phyloP scores from a whole-genome alignment of 2,329 filamentous ascomycete genomes.

The Aspergillus hortae region DNA sequence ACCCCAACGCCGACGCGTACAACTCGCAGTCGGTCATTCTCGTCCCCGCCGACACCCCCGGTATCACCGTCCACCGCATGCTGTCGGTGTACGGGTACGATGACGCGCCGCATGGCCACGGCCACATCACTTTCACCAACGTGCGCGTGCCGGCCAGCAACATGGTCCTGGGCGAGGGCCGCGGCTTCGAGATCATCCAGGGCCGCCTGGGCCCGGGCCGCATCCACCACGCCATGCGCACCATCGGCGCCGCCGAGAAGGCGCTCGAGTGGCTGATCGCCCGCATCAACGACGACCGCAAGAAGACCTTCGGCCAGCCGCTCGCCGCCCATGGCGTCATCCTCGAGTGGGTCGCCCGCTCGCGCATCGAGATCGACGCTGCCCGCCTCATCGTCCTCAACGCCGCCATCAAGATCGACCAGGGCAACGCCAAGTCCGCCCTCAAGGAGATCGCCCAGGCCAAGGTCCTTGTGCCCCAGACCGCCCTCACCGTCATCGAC shows the following conservation, averaged over 20 bases:
- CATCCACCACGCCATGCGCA: conserved; percentile 97
- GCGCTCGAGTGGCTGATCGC: conserved; percentile 94
- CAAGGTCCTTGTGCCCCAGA: conserved; percentile 84
- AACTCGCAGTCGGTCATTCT: conserved; percentile 90
- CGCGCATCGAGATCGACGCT: conserved; percentile 89
- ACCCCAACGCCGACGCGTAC: conserved; percentile 74
- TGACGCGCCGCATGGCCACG: conserved; percentile 97
- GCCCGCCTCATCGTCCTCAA: conserved; percentile 88
- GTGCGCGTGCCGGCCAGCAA: conserved; percentile 81
- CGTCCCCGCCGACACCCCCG: conserved; percentile 74
- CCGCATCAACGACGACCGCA: conserved; percentile 85
- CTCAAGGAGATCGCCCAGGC: conserved; percentile 93
- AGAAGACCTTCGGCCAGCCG: conserved; percentile 86
- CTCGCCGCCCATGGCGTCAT: conserved; percentile 89
- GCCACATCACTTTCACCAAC: conserved; percentile 83
- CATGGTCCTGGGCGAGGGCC: conserved; percentile 87
- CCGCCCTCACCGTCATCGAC: conserved; percentile 83
- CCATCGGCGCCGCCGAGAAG: conserved; percentile 84
- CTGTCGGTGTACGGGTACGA: conserved; percentile 92
- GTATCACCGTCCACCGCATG: conserved; percentile 92
- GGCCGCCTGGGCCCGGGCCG: conserved; percentile 91
- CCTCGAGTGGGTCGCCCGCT: conserved; percentile 89
- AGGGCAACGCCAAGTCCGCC: conserved; percentile 80
- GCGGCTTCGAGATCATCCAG: conserved; percentile 97
- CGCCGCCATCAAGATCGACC: conserved; percentile 92